Conservation (phyloP, 2,329 filamentous ascomycete genomes). For the Colletotrichum nymphaeae region DNA sequence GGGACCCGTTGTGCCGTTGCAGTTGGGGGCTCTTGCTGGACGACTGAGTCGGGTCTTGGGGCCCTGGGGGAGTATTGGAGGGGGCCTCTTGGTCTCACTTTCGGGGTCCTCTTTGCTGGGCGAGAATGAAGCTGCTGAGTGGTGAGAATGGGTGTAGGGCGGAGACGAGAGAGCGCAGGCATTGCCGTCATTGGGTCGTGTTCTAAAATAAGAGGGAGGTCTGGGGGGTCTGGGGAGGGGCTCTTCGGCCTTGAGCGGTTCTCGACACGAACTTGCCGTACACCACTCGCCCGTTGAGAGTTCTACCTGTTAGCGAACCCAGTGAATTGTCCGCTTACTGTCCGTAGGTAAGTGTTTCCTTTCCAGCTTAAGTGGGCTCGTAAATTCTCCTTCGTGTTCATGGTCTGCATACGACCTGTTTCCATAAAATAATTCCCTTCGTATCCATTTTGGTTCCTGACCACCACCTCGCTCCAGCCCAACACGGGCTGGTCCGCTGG, state of each 20-base stretch:
- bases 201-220: constrained; percentile 33
- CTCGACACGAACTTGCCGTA: constrained; percentile 1
- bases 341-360: background rate
- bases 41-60: background rate
- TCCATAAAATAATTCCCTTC: background rate
- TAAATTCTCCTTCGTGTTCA: background rate
- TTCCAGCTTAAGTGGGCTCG: background rate
- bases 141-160: background rate
- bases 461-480: background rate
- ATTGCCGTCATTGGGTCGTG: constrained; percentile 30
- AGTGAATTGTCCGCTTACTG: no score
- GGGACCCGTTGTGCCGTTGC: background rate
- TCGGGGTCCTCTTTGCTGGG: background rate
- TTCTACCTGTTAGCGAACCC: background rate
- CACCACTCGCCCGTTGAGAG: background rate
- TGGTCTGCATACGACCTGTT: background rate
- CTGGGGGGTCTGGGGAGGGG: constrained; percentile 17
- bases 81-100: constrained; percentile 12
- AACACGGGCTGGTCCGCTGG: background rate
- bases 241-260: background rate
- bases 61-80: background rate
- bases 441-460: background rate
- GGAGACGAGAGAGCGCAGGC: constrained; percentile 14
- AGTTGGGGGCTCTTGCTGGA: background rate
- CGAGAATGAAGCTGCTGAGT: background rate